Evolutionary conservation across 1,139 yeast species (phyloP), one percentile per base, ranked within the genome.

Genomic region (Debaryomyces subglobosus): DNA sequence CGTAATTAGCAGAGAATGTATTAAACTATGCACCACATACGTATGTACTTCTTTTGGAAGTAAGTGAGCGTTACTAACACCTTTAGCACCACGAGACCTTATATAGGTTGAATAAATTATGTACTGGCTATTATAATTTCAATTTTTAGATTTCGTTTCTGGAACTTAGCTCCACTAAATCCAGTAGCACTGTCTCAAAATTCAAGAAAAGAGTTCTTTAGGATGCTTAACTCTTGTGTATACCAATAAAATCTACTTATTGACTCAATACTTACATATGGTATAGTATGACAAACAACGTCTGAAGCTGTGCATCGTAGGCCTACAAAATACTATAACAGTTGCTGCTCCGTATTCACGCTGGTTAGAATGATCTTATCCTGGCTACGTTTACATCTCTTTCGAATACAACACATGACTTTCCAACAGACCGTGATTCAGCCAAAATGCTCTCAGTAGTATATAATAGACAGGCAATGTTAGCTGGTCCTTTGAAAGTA

Each of bases 11-110:
- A 34, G 39, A 16, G 52, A 51, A 25, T 53, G 56, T 37, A 39
- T 48, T 6, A 43, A 53, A 30, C 42, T 53, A 18, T 53, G 56
- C 38, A 27, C 46, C 21, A 43, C 44, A 27, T 51, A 40, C 43
- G 56, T 53, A 51, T 27, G 56, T 38, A 27, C 12, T 37, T 12
- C 30, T 27, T 8, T 18, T 18, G 10, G 23, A 9, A 16, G 10
- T 7, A 13, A 13, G 24, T 9, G 16, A 15, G 12, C n/a, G 4
- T 10, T 43, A 49, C 48, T 49, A 43, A 49, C 39, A 5, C 5
- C 6, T 21, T 3, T 13, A 53, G 56, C 54, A 53, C 20, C 56
- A 51, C 30, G 56, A 53, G 43, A 51, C 56, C 2, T 45, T 16
- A 30, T 53, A 45, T 27, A 27, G 52, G 24, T 21, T 52, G 35